These are phyloP conservation scores for Exobasidium cylindrosporum DNA, from an alignment of 1,284 basidiomycete genomes.

Conservation along the genomic window DNA sequence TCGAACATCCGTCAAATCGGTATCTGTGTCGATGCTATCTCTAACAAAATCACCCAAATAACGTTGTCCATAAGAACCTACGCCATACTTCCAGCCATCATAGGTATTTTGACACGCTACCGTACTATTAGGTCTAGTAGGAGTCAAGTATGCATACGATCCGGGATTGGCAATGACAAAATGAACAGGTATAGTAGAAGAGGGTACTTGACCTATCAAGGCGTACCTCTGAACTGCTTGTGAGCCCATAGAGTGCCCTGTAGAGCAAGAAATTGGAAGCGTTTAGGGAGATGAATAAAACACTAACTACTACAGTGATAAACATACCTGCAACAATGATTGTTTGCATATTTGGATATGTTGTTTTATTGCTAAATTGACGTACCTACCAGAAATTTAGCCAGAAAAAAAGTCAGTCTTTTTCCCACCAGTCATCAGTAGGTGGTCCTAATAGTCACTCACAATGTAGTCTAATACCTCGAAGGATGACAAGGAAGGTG, in stretches of 20 bases:
- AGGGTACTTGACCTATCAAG: slow-evolving; percentile 29
- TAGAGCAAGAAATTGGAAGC: background rate
- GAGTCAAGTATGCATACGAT: slow-evolving; percentile 29
- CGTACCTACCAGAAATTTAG: no score
- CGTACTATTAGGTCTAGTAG: slow-evolving; percentile 22
- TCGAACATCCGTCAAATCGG: slow-evolving; percentile 30
- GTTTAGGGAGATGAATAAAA: background rate
- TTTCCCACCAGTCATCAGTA: no score
- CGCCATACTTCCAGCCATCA: slow-evolving; percentile 38
- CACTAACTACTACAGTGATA: slow-evolving; percentile 13
- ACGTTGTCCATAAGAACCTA: slow-evolving; percentile 24
- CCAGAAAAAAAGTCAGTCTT: no score
- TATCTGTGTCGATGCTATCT: slow-evolving; percentile 24
- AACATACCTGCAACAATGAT: slow-evolving; percentile 35
- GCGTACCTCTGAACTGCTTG: slow-evolving; percentile 40
- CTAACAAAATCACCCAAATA: slow-evolving; percentile 32
- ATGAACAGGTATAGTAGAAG: slow-evolving; percentile 28
- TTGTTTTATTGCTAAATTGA: slow-evolving; percentile 25
- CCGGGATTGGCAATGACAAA: slow-evolving; percentile 42
- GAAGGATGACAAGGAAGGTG: background rate
- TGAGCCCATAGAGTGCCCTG: slow-evolving; percentile 22
- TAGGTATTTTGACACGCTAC: slow-evolving; percentile 23
- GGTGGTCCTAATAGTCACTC: no score
- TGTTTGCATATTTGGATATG: slow-evolving; percentile 33
- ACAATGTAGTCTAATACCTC: no score